Conservation (phyloP, 176 grass and related monocot genomes). For the Calamus simplicifolius region DNA sequence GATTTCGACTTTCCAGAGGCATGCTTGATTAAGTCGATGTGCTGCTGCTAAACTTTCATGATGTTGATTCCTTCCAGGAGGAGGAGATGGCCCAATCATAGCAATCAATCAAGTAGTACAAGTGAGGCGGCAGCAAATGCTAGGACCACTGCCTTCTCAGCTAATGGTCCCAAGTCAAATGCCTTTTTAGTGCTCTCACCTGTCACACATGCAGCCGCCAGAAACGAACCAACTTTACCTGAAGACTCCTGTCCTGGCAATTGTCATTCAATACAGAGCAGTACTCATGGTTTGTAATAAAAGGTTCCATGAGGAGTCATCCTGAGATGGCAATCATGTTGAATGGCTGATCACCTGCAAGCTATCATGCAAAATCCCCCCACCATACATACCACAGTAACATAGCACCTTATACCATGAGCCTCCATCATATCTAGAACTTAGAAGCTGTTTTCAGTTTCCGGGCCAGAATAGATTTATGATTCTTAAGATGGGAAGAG, state of each 20-base stretch:
- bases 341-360: background rate
- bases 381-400: too few species aligned
- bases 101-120: background rate
- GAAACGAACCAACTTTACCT: too few species aligned
- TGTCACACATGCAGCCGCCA: too few species aligned
- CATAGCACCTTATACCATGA: too few species aligned
- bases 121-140: background rate
- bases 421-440: too few species aligned
- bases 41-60: background rate
- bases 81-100: slow-evolving; percentile 1
- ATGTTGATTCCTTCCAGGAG: background rate
- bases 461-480: too few species aligned
- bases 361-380: background rate
- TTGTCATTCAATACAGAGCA: too few species aligned
- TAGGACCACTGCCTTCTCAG: slow-evolving; percentile 8
- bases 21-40: background rate
- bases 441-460: too few species aligned
- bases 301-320: background rate
- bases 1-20: background rate
- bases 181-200: too few species aligned
- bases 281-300: too few species aligned
- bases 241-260: too few species aligned
- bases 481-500: too few species aligned
- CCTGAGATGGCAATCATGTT: background rate
- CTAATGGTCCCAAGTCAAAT: slow-evolving; percentile 4